phyloP scores from a whole-genome alignment of 441 rosid species.

The Iberis amara region DNA sequence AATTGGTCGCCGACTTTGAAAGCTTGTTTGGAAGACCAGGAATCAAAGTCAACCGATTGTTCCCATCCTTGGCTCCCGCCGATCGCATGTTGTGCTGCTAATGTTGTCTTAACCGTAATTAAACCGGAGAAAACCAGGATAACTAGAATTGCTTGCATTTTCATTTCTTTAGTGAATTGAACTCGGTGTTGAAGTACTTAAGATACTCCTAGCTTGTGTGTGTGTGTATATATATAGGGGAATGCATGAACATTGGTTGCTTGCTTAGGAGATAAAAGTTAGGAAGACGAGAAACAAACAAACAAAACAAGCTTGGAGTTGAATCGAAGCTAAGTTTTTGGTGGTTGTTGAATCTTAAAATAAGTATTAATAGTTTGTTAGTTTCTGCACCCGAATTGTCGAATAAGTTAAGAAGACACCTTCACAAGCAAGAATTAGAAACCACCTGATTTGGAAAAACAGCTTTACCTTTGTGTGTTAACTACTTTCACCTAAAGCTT shows the following conservation, averaged over 20 bases:
- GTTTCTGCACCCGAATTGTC: constrained; percentile 26
- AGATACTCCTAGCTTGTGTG: constrained; percentile 14
- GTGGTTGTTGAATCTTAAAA: constrained; percentile 27
- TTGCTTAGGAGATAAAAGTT: constrained; percentile 17
- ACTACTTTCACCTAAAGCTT: constrained; percentile 17
- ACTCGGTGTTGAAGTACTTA: constrained; percentile 5
- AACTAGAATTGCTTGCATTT: constrained; percentile 29
- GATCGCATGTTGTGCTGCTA: constrained; percentile 54
- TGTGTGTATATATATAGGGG: constrained; percentile 14
- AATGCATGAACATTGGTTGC: constrained; percentile 11
- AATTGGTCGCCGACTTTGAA: constrained; percentile 82
- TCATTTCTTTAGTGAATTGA: constrained; percentile 21
- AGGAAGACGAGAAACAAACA: constrained; percentile 13
- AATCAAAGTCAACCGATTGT: constrained; percentile 56
- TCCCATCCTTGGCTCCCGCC: constrained; percentile 96
- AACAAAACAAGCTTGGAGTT: constrained; percentile 49
- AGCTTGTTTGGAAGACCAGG: constrained; percentile 61
- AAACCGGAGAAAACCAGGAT: constrained; percentile 35
- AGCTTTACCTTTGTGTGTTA: background rate
- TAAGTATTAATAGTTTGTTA: constrained; percentile 1
- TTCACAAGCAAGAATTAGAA: constrained; percentile 4
- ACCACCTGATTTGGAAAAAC: background rate
- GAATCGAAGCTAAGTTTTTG: constrained; percentile 47
- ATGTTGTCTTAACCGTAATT: constrained; percentile 29
- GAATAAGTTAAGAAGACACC: constrained; percentile 21